phyloP scores from a whole-genome alignment of 78 protist species.

The Goniomonas avonlea region DNA sequence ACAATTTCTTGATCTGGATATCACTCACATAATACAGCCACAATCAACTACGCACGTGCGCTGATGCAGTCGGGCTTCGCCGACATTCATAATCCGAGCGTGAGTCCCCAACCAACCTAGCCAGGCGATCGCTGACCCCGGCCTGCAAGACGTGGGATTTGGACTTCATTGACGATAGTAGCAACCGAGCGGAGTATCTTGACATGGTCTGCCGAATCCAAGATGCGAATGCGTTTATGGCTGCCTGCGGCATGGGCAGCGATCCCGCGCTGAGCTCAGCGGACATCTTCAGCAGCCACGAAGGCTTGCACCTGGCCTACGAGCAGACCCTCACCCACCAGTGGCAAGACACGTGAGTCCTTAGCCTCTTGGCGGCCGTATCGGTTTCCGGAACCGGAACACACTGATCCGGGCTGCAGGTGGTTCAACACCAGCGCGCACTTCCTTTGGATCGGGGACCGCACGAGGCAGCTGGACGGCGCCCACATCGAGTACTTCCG shows the following conservation, averaged over 20 bases:
- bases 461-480: slow-evolving; percentile 40
- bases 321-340: slow-evolving; percentile 29
- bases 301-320: slow-evolving; percentile 42
- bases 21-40: slow-evolving; percentile 33
- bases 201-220: too few relatives aligned
- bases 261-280: background rate
- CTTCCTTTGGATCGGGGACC: slow-evolving; percentile 59
- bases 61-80: background rate
- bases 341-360: background rate
- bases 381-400: background rate
- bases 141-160: background rate
- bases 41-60: slow-evolving; percentile 46
- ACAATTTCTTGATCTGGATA: background rate
- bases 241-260: too few relatives aligned
- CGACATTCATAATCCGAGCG: background rate
- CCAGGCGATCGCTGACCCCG: too few relatives aligned
- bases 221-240: too few relatives aligned
- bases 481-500: slow-evolving; percentile 34
- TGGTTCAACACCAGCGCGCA: slow-evolving; percentile 55
- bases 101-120: too few relatives aligned
- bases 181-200: too few relatives aligned
- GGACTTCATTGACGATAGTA: too few relatives aligned
- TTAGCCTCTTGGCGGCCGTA: background rate
- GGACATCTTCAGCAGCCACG: slow-evolving; percentile 46
- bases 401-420: too few relatives aligned